Evolutionary conservation across 148 eudicot genomes (phyloP).

Genomic region (Cornus controversa): DNA sequence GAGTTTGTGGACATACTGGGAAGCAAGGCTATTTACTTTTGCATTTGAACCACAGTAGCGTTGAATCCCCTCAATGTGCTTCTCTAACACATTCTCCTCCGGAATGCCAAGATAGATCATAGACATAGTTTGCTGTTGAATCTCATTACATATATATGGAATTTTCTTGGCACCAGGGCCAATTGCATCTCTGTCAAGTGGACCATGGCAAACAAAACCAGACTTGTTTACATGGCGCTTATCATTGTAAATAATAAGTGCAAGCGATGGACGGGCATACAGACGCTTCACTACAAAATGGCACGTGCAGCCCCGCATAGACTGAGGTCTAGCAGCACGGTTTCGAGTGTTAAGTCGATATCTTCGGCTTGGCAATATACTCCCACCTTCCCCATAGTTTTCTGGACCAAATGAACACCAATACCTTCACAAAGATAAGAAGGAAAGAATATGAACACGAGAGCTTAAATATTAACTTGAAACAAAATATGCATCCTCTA

Average conservation of each 20-base stretch:
- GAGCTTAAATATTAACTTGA: not conserved
- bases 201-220: constrained; percentile 93
- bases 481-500: not conserved
- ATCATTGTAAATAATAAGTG: constrained; percentile 71
- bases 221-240: constrained; percentile 87
- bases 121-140: constrained; percentile 97
- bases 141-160: constrained; percentile 81
- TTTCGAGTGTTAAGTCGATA: constrained; percentile 93
- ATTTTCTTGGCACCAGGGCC: constrained; percentile 91
- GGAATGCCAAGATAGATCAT: constrained; percentile 97
- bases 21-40: constrained; percentile 66
- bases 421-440: constrained; percentile 51
- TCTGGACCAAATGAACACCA: constrained; percentile 99
- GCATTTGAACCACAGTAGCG: constrained; percentile 83
- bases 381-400: constrained; percentile 97
- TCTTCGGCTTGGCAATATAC: constrained; percentile 77
- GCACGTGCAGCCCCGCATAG: constrained; percentile 96
- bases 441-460: not conserved
- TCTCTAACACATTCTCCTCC: constrained; percentile 86
- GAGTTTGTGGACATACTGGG: constrained; percentile 92
- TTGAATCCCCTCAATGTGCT: constrained; percentile 87
- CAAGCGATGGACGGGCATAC: constrained; percentile 79
- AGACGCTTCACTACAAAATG: constrained; percentile 94
- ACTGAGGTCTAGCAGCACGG: constrained; percentile 97
- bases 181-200: constrained; percentile 95